Evolutionary conservation across 2,329 filamentous ascomycete species (phyloP), one percentile per base, ranked within the genome.

Genomic region (Thielaviopsis populi): DNA sequence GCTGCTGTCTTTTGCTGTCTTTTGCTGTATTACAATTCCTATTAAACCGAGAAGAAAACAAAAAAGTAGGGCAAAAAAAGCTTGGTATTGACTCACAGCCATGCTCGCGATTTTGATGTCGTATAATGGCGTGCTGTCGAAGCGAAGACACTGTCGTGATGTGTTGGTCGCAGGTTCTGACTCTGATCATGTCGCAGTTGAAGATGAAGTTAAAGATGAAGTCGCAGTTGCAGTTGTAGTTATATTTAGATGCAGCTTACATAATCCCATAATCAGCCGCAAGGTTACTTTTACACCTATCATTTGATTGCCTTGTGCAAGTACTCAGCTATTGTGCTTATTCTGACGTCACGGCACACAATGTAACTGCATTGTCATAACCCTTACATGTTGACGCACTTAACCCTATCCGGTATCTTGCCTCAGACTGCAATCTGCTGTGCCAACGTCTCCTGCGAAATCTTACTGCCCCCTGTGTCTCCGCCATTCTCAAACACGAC

Each of bases 391-490:
- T 30, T 1, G 3, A 2, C 50, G 17, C 22, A 1, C 0, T 5
- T 54, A 30, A 30, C 27, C 27, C 50, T 56, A 30, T n/a, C 5
- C 4, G 6, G 11, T 15, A 5, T 8, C 33, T 37, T 2, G 24
- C 10, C 50, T 56, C 50, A 56, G 17, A 33, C 50, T 11, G 27
- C 24, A 56, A 56, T 56, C 50, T 56, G 24, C 27, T 56, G 50
- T n/a, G 50, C 15, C 27, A n/a, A 56, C 13, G 50, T 56, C 27
- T 56, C 50, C 50, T 56, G 50, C 8, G 50, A 56, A n/a, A 30
- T 37, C 17, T 56, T 13, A 5, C 17, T 10, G 24, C 8, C 13
- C 50, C 50, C 67, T 7, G 63, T 64, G 27, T 66, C 48, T 13
- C 37, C 24, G 11, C 43, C 61, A 27, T 61, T 56, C n/a, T 19